phyloP scores from a whole-genome alignment of 2,329 filamentous ascomycete species.

The Phialophora verrucosa region DNA sequence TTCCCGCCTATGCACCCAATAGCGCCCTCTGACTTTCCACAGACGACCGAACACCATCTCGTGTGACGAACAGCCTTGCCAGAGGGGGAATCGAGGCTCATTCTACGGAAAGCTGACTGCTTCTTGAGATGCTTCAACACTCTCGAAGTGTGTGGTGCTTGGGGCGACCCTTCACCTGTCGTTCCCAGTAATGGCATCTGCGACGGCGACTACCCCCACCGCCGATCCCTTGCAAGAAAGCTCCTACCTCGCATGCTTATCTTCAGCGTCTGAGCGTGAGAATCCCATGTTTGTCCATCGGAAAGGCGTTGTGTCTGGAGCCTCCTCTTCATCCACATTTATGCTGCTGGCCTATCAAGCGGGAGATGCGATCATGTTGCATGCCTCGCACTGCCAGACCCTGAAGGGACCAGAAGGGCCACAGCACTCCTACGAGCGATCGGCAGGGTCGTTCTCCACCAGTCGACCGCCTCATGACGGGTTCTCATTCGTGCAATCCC shows the following conservation, averaged over 20 bases:
- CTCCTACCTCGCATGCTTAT: constrained; percentile 9
- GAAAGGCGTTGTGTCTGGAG: constrained; percentile 24
- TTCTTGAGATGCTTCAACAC: not conserved
- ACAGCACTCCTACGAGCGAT: constrained; percentile 17
- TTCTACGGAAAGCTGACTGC: not conserved
- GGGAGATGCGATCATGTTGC: constrained; percentile 33
- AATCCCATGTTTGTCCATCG: not conserved
- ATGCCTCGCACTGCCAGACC: constrained; percentile 25
- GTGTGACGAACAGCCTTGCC: not conserved
- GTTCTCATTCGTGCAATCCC: constrained; percentile 24
- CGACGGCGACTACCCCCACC: not conserved
- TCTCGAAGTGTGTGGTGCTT: not conserved
- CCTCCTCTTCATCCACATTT: constrained; percentile 12
- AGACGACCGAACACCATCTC: not conserved
- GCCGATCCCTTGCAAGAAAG: constrained; percentile 7
- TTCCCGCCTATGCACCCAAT: not conserved
- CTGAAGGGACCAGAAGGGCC: constrained; percentile 7
- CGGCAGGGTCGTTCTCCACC: constrained; percentile 33
- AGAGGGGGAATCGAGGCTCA: not conserved
- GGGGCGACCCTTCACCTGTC: not conserved
- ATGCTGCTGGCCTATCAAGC: constrained; percentile 7
- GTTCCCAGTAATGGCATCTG: not conserved
- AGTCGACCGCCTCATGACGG: not conserved
- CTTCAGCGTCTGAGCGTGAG: constrained; percentile 1
- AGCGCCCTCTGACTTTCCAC: not conserved